Conservation (phyloP, 2,329 filamentous ascomycete genomes). For the Alternaria metachromatica region DNA sequence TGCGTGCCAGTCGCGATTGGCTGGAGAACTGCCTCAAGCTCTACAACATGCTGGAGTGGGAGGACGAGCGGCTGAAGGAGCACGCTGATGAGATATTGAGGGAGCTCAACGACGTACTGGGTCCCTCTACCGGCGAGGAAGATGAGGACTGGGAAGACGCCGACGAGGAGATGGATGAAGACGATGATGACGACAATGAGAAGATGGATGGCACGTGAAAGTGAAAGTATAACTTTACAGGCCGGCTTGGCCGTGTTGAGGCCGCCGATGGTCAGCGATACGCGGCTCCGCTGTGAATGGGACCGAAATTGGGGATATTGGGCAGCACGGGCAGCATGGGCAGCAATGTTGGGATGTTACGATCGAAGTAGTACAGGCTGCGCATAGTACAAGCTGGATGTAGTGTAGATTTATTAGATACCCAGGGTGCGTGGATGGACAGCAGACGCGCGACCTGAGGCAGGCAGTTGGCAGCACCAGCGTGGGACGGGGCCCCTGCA, state of each 20-base stretch:
- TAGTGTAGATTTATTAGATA: slow-evolving; percentile 4
- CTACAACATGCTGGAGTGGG: slow-evolving; percentile 81
- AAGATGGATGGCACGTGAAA: slow-evolving; percentile 50
- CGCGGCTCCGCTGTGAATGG: not conserved
- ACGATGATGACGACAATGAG: slow-evolving; percentile 31
- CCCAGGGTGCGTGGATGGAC: not conserved
- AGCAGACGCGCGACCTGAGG: not conserved
- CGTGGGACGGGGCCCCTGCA: slow-evolving; percentile 12
- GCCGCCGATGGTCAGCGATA: not conserved
- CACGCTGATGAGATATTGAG: slow-evolving; percentile 76
- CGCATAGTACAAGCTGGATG: not conserved
- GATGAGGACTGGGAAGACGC: slow-evolving; percentile 52
- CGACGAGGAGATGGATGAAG: slow-evolving; percentile 46
- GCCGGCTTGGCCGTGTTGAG: not conserved
- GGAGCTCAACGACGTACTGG: slow-evolving; percentile 53
- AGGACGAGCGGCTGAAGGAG: slow-evolving; percentile 77
- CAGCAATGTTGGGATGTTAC: not conserved
- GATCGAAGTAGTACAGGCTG: not conserved
- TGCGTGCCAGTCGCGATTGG: slow-evolving; percentile 82
- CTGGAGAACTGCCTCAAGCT: slow-evolving; percentile 79
- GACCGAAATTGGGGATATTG: not conserved
- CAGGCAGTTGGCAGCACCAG: not conserved
- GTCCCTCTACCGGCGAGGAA: slow-evolving; percentile 51
- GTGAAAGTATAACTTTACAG: not conserved
- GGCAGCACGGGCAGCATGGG: not conserved